phyloP scores from a whole-genome alignment of 257 asterid species.

The Solanum sejunctum region DNA sequence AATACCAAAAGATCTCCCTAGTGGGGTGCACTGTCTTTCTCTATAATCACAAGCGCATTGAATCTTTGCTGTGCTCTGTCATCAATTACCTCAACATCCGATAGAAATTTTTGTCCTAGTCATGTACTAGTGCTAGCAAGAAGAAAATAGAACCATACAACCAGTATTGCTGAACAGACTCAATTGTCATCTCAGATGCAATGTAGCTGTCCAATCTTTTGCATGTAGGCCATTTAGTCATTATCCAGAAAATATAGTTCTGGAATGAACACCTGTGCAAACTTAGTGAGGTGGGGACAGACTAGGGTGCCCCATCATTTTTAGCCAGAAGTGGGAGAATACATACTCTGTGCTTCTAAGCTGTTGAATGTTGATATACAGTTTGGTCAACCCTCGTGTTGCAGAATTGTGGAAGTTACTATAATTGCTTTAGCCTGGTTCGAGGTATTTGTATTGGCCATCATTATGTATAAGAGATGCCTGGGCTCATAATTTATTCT shows the following conservation, averaged over 20 bases:
- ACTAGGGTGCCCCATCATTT: slow-evolving; percentile 32
- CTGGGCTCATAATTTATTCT: background rate
- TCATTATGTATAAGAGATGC: background rate
- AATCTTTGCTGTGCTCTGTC: slow-evolving; percentile 10
- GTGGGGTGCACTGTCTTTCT: slow-evolving; percentile 67
- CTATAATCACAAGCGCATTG: slow-evolving; percentile 23
- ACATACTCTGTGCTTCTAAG: slow-evolving; percentile 16
- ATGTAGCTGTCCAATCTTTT: slow-evolving; percentile 21
- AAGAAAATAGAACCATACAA: slow-evolving; percentile 18
- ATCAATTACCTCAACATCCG: slow-evolving; percentile 5
- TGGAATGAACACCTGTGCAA: slow-evolving; percentile 29
- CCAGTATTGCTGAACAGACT: slow-evolving; percentile 23
- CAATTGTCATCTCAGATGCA: slow-evolving; percentile 26
- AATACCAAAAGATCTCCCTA: slow-evolving; percentile 62
- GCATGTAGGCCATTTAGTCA: slow-evolving; percentile 28
- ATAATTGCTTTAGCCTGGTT: slow-evolving; percentile 2
- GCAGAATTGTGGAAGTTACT: slow-evolving; percentile 4
- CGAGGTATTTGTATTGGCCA: background rate
- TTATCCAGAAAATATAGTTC: slow-evolving; percentile 21
- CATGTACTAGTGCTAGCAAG: slow-evolving; percentile 23
- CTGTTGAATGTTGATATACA: slow-evolving; percentile 10
- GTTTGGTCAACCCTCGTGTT: slow-evolving; percentile 2
- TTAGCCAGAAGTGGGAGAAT: slow-evolving; percentile 20
- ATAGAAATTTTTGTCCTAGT: slow-evolving; percentile 10
- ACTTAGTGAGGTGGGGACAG: slow-evolving; percentile 11